Evolutionary conservation across 345 rosid genomes (phyloP).

Genomic region (Mercurialis annua): DNA sequence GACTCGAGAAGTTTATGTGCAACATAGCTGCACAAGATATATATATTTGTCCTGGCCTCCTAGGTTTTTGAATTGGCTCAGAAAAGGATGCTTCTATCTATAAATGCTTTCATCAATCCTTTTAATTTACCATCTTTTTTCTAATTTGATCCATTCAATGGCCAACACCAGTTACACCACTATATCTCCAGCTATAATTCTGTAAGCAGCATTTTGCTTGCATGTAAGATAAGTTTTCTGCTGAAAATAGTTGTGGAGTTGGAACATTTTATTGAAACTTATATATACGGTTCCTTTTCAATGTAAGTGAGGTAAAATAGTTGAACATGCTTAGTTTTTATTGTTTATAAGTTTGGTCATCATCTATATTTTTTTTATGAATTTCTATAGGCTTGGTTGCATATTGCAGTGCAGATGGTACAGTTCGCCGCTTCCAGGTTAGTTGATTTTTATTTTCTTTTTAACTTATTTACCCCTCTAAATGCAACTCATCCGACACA

Average conservation of each 20-base stretch:
- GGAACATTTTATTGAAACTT: background rate
- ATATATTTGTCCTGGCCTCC: background rate
- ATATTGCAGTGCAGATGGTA: slow-evolving; percentile 80
- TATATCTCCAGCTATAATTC: background rate
- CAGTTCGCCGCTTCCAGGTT: slow-evolving; percentile 62
- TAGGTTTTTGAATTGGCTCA: background rate
- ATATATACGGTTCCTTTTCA: background rate
- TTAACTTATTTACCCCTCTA: too few species aligned
- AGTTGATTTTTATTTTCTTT: slow-evolving; percentile 17
- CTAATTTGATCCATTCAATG: background rate
- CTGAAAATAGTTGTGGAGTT: background rate
- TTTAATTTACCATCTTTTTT: background rate
- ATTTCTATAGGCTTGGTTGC: slow-evolving; percentile 67
- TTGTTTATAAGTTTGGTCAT: background rate
- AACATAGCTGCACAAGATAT: background rate
- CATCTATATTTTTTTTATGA: slow-evolving; percentile 1
- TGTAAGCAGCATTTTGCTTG: background rate
- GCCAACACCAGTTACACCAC: background rate
- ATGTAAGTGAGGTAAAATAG: background rate
- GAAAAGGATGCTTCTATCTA: background rate
- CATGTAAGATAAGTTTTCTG: background rate
- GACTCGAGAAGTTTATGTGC: too few species aligned
- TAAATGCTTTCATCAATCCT: background rate
- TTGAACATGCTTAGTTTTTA: background rate
- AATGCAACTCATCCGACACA: background rate